A percentile compares a stretch with the other conserved stretches of the same genome.
phyloP scores from a whole-genome alignment of 2,329 filamentous ascomycete species.

The Aphanoascus verrucosus region DNA sequence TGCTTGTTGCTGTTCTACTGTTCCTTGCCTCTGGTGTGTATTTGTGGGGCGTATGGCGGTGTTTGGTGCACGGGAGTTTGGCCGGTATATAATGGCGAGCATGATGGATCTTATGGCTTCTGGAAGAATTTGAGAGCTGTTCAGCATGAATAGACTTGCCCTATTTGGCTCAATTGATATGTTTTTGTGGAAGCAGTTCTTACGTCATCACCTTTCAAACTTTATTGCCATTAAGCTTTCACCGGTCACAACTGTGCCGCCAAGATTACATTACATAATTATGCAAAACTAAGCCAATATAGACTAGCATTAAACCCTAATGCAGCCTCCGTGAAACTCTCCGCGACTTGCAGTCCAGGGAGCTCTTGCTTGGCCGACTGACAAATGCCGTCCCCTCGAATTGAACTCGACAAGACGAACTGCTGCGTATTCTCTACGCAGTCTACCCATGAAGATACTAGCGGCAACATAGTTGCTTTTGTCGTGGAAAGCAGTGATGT shows the following conservation, averaged over 20 bases:
- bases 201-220: too few relatives aligned
- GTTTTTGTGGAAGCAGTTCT: neutral
- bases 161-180: constrained; percentile 4
- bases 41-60: neutral
- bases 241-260: neutral
- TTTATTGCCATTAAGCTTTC: constrained; percentile 6
- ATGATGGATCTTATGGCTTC: too few relatives aligned
- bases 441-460: neutral
- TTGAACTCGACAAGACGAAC: neutral
- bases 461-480: neutral
- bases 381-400: neutral
- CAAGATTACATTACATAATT: neutral
- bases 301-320: neutral
- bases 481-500: neutral
- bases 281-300: neutral
- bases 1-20: neutral
- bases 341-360: neutral
- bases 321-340: neutral
- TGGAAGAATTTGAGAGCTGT: too few relatives aligned
- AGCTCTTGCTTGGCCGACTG: neutral
- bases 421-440: neutral
- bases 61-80: neutral
- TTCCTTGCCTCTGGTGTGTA: constrained; percentile 13
- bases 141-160: neutral
- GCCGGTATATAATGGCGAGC: neutral